Evolutionary conservation across 257 asterid genomes (phyloP).

Genomic region (Solanum habrochaites): DNA sequence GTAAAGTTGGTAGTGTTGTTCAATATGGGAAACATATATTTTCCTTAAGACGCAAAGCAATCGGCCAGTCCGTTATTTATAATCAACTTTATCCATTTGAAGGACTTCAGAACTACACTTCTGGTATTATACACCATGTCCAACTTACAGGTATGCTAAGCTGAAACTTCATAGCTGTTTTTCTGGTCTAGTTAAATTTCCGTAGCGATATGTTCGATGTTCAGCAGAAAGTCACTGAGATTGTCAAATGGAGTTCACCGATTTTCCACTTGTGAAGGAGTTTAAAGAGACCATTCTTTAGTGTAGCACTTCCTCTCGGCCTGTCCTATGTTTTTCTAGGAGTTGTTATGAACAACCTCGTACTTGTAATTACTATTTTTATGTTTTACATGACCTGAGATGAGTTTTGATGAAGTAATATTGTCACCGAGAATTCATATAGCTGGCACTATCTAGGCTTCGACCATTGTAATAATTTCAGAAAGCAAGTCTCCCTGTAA

Average conservation of each 20-base stretch:
- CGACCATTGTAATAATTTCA: neutral
- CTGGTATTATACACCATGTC: conserved; percentile 90
- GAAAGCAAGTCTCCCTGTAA: neutral
- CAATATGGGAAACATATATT: conserved; percentile 42
- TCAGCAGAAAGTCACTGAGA: neutral
- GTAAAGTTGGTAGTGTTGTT: conserved; percentile 51
- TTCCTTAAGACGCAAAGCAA: conserved; percentile 33
- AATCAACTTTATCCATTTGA: conserved; percentile 70
- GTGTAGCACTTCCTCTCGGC: neutral
- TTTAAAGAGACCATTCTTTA: neutral
- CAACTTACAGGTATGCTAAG: conserved; percentile 56
- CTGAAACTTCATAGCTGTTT: neutral
- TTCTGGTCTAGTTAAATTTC: neutral
- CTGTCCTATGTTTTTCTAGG: neutral
- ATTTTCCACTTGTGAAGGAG: neutral
- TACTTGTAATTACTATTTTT: neutral
- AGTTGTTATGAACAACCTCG: neutral
- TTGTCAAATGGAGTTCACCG: neutral
- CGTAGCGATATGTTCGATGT: neutral
- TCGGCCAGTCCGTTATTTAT: conserved; percentile 59
- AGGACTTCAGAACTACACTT: conserved; percentile 80
- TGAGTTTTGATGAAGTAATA: neutral
- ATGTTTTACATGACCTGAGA: neutral
- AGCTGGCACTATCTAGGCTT: neutral
- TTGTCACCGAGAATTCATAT: neutral